These are phyloP conservation scores for Macadamia tetraphylla DNA, from an alignment of 164 flowering plant species.

Conservation along the genomic window DNA sequence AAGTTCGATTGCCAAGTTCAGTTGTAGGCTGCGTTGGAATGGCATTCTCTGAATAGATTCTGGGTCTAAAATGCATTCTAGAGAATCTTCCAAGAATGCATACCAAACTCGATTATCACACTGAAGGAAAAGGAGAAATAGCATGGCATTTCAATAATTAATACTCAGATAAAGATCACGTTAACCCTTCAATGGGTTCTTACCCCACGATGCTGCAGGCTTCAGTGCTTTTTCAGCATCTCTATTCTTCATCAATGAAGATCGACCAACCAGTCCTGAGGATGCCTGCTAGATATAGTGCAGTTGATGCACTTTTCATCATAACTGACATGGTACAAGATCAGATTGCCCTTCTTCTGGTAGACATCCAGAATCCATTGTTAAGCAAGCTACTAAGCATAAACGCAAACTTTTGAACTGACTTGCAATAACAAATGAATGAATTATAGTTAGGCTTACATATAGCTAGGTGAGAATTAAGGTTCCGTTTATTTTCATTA, in stretches of 20 bases:
- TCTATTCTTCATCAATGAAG: not conserved
- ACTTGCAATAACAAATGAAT: not conserved
- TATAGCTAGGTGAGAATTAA: too few relatives aligned
- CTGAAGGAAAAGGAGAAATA: too few relatives aligned
- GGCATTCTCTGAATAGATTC: too few relatives aligned
- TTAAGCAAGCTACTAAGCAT: not conserved
- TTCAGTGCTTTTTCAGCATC: not conserved
- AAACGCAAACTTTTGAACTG: not conserved
- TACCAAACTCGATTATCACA: too few relatives aligned
- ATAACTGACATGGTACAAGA: not conserved
- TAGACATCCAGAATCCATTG: not conserved
- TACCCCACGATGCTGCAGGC: not conserved
- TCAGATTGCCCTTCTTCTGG: not conserved
- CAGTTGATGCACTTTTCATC: not conserved
- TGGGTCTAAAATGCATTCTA: too few relatives aligned
- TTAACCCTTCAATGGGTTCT: not conserved
- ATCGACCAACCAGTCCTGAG: not conserved
- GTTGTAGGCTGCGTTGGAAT: too few relatives aligned
- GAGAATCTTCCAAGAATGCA: too few relatives aligned
- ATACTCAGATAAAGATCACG: not conserved
- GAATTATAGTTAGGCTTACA: not conserved
- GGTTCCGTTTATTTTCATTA: not conserved
- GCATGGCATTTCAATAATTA: not conserved
- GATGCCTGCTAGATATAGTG: not conserved
- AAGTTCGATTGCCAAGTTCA: too few relatives aligned